Evolutionary conservation across 2,329 filamentous ascomycete species (phyloP).

Genomic region (Fusarium denticulatum): DNA sequence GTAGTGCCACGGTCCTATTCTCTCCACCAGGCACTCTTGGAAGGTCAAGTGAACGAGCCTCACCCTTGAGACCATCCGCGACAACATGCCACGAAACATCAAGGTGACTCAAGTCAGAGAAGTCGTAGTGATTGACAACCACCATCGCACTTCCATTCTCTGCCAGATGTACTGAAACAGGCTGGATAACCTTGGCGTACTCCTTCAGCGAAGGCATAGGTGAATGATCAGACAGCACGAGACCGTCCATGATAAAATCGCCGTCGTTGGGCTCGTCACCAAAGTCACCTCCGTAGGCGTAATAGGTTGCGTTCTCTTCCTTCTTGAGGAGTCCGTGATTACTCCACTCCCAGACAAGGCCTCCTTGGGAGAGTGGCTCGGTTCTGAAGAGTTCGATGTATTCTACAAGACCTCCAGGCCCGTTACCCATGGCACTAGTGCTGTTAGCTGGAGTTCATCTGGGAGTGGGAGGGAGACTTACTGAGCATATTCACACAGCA

Average conservation of each 20-base stretch:
- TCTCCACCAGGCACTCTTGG: not conserved
- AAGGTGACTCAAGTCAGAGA: constrained; percentile 7
- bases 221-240: constrained; percentile 40
- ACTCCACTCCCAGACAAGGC: constrained; percentile 73
- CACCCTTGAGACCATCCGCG: constrained; percentile 2
- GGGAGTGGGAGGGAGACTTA: no score
- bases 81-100: constrained; percentile 15
- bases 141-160: not conserved
- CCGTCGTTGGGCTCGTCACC: constrained; percentile 68
- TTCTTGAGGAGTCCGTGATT: constrained; percentile 55
- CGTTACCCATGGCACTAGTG: constrained; percentile 73
- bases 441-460: not conserved
- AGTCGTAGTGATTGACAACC: constrained; percentile 13
- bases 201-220: constrained; percentile 18
- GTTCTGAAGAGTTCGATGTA: constrained; percentile 73
- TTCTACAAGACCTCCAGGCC: constrained; percentile 72
- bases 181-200: constrained; percentile 27
- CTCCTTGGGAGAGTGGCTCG: constrained; percentile 63
- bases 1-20: not conserved
- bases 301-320: not conserved
- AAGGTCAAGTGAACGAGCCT: not conserved
- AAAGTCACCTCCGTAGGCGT: constrained; percentile 69
- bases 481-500: constrained; percentile 53
- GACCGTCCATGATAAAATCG: constrained; percentile 68
- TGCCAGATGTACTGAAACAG: not conserved